Percentiles rank a stretch among this genome's conserved stretches.
phyloP scores from a whole-genome alignment of 768 basidiomycete species.

The Suillus subaureus region DNA sequence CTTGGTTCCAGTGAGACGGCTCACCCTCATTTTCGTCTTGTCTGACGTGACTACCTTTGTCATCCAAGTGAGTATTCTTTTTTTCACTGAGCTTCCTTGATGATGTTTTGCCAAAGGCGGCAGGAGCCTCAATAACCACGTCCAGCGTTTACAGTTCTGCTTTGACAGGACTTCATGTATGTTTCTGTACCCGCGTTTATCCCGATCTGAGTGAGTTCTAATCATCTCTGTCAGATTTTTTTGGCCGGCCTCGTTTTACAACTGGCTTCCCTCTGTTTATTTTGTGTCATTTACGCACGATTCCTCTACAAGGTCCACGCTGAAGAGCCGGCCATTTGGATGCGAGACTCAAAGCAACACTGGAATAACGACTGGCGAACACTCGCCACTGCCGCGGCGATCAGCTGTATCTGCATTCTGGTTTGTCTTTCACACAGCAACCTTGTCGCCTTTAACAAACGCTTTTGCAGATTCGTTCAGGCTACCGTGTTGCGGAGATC shows the following conservation, averaged over 20 bases:
- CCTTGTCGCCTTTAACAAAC: neutral
- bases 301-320: slow-evolving; percentile 53
- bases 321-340: slow-evolving; percentile 43
- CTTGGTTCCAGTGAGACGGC: slow-evolving; percentile 46
- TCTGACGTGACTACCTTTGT: slow-evolving; percentile 69
- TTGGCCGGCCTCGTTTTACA: slow-evolving; percentile 60
- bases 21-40: slow-evolving; percentile 60
- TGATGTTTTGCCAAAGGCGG: slow-evolving; percentile 37
- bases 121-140: slow-evolving; percentile 49
- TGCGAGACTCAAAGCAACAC: slow-evolving; percentile 33
- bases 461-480: slow-evolving; percentile 57
- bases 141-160: slow-evolving; percentile 36
- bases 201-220: slow-evolving; percentile 3
- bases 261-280: slow-evolving; percentile 52
- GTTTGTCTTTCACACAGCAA: slow-evolving; percentile 38
- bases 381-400: slow-evolving; percentile 48
- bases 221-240: slow-evolving; percentile 45
- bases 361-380: slow-evolving; percentile 64
- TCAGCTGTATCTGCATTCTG: slow-evolving; percentile 66
- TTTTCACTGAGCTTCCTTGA: neutral
- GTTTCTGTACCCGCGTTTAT: slow-evolving; percentile 16
- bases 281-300: slow-evolving; percentile 46
- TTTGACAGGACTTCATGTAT: slow-evolving; percentile 38
- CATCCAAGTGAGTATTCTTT: slow-evolving; percentile 48
- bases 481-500: slow-evolving; percentile 61